Base-by-base conservation (phyloP, 176 grass and related monocot genomes). In the maize (Zea mays) region DNA sequence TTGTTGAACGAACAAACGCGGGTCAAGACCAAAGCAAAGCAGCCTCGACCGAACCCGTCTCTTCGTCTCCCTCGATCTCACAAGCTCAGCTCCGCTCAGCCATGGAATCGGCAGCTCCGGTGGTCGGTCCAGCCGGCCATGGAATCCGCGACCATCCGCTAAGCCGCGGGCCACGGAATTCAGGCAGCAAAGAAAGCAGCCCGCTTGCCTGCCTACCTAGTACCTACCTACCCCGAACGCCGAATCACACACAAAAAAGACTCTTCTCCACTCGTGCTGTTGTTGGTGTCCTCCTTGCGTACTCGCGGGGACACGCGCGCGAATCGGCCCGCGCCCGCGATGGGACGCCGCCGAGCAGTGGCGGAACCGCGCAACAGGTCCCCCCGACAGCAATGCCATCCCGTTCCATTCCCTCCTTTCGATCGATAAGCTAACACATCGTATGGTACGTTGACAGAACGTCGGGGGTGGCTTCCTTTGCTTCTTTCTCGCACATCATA, bases 81-180 rank as follows among this genome's bases (percentile, higher is more conserved):
- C 27, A 27, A 27, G 27, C 27, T 27, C 27, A 27, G 27, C 27
- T 27, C 27, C 27, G 27, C 27, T 27, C 27, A 27, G 27, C 27
- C 27, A 27, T 27, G 27, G 27, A 27, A 27, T 27, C 27, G 27
- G 27, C 71, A 27, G 27, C 0, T 27, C 19, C 73, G 19, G 27
- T 27, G 27, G 27, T 27, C 27, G 27, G 27, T 27, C 27, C 27
- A 27, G 27, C 27, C 27, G 27, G 27, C 27, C 27, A 75, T 59
- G 72, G 72, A 74, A 74, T 59, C 72, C n/a, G 8, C 43, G 74
- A 37, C 57, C 43, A 49, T 5, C 50, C 50, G 51, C 47, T 21
- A 44, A 67, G 16, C 7, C 27, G 50, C n/a, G 17, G 55, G 74
- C 57, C 56, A 64, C 14, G 27, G 59, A 77, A 19, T 8, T 49